Conservation (phyloP, 2,329 filamentous ascomycete genomes). For the Escovopsis sp. region DNA sequence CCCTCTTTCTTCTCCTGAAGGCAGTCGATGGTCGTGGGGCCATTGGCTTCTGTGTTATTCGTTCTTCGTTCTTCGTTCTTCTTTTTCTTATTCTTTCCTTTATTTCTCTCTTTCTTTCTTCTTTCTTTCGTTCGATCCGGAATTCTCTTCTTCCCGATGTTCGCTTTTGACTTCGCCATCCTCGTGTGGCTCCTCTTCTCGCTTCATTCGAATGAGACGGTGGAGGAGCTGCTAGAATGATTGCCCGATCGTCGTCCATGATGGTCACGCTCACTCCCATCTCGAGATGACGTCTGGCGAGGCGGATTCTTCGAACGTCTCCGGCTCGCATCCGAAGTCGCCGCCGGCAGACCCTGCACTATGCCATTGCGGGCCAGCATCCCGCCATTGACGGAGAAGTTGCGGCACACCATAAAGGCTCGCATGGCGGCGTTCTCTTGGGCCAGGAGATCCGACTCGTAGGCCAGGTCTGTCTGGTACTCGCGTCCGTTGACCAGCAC, state of each 20-base stretch:
- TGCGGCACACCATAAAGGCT: constrained; percentile 93
- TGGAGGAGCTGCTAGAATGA: constrained; percentile 49
- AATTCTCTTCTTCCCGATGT: background rate
- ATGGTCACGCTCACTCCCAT: constrained; percentile 28
- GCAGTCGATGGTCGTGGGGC: background rate
- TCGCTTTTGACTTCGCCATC: background rate
- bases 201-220: constrained; percentile 40
- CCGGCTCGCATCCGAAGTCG: constrained; percentile 27
- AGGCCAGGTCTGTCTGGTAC: constrained; percentile 81
- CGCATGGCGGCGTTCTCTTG: constrained; percentile 91
- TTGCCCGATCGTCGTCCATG: constrained; percentile 37
- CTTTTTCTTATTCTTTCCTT: too few species aligned
- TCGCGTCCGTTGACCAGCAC: constrained; percentile 93
- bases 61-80: too few species aligned
- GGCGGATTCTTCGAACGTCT: constrained; percentile 31
- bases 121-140: too few species aligned
- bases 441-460: constrained; percentile 67
- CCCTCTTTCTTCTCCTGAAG: background rate
- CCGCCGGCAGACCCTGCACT: constrained; percentile 48
- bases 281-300: constrained; percentile 34
- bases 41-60: too few species aligned
- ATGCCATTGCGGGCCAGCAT: constrained; percentile 63
- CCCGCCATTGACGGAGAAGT: constrained; percentile 93
- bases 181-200: background rate
- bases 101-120: too few species aligned